Conservation (phyloP, 306 rosid genomes). For the Ceratonia siliqua region DNA sequence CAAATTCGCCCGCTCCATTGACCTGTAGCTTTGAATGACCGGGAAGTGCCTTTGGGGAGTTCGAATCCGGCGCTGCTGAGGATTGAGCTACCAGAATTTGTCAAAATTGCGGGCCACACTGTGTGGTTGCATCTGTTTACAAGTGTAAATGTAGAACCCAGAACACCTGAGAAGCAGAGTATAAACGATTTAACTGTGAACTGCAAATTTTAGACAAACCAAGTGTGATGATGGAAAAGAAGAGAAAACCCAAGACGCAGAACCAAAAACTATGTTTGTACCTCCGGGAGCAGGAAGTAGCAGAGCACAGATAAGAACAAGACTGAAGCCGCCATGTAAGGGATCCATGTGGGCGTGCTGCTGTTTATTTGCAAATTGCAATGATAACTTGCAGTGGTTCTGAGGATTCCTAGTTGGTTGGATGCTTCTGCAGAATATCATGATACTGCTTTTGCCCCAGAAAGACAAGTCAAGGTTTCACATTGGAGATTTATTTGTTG, state of each 20-base stretch:
- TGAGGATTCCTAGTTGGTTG: no score
- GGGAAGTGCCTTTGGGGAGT: slow-evolving; percentile 51
- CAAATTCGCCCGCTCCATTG: slow-evolving; percentile 67
- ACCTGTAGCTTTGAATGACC: slow-evolving; percentile 50
- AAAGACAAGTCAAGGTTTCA: neutral
- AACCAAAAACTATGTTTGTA: neutral
- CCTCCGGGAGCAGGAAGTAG: neutral
- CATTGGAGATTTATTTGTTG: neutral
- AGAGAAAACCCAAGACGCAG: neutral
- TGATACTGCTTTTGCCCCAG: neutral
- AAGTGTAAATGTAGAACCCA: slow-evolving; percentile 53
- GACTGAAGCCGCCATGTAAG: neutral
- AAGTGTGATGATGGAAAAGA: neutral
- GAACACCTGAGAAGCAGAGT: slow-evolving; percentile 33
- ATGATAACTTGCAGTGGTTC: no score
- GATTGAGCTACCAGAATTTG: slow-evolving; percentile 48
- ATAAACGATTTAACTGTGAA: neutral
- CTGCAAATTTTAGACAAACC: no score
- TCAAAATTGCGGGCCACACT: slow-evolving; percentile 63
- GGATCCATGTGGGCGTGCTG: neutral
- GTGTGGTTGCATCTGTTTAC: slow-evolving; percentile 57
- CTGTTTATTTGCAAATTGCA: no score
- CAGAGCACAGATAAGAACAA: neutral
- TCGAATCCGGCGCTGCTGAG: slow-evolving; percentile 54
- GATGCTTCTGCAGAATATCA: neutral